A percentile compares a stretch with the other conserved stretches of the same genome.
These are phyloP conservation scores for Paulownia fortunei DNA, from an alignment of 257 asterid genomes.

Conservation along the genomic window DNA sequence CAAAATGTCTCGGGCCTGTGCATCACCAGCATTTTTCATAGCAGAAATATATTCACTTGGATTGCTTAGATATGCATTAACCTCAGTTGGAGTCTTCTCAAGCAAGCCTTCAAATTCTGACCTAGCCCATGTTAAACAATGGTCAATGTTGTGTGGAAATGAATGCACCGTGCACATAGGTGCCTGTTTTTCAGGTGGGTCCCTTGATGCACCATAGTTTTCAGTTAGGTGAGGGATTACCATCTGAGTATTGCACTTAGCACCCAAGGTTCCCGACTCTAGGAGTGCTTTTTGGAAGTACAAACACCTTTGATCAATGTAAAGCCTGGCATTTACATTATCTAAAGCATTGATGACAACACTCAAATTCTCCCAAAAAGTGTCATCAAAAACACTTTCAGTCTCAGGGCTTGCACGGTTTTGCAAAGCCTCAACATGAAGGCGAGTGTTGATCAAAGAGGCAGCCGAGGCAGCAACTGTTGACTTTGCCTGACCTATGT, in stretches of 20 bases:
- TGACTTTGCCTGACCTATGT: constrained; percentile 62
- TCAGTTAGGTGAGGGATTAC: constrained; percentile 55
- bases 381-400: constrained; percentile 49
- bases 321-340: constrained; percentile 54
- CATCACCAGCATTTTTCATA: constrained; percentile 55
- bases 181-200: constrained; percentile 58
- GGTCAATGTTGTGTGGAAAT: constrained; percentile 56
- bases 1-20: constrained; percentile 54
- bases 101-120: constrained; percentile 58
- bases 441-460: constrained; percentile 44
- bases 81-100: constrained; percentile 53
- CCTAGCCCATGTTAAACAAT: constrained; percentile 59
- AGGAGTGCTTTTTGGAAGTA: constrained; percentile 55
- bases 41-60: constrained; percentile 48
- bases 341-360: constrained; percentile 54
- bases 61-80: constrained; percentile 40
- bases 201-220: constrained; percentile 57
- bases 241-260: constrained; percentile 61
- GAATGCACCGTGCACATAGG: constrained; percentile 57
- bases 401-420: constrained; percentile 53
- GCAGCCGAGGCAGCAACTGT: constrained; percentile 63
- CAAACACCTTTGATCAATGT: constrained; percentile 51
- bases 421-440: constrained; percentile 47
- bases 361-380: constrained; percentile 55
- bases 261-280: constrained; percentile 56